A percentile compares a stretch with the other conserved stretches of the same genome.
These are phyloP conservation scores for Candida quercuum DNA, from an alignment of 805 yeast species.

Conservation along the genomic window DNA sequence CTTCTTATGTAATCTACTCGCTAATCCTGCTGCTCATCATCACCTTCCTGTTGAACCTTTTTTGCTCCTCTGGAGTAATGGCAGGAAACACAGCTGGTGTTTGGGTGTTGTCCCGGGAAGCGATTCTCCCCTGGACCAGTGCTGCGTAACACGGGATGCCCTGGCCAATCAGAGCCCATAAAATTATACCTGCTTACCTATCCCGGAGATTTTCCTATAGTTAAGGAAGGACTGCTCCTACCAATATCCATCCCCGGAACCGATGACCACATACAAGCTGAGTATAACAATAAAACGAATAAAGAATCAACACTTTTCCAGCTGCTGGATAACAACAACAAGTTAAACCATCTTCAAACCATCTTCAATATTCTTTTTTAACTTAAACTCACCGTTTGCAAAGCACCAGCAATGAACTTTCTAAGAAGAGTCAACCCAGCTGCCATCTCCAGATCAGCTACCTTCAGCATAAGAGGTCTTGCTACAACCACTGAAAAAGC, in stretches of 20 bases:
- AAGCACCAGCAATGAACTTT: slow-evolving; percentile 1
- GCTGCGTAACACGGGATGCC: not conserved
- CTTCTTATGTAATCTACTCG: too few species aligned
- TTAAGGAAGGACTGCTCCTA: slow-evolving; percentile 7
- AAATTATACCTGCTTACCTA: slow-evolving; percentile 9
- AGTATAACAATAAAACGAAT: not conserved
- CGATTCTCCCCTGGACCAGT: not conserved
- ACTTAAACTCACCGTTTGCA: not conserved
- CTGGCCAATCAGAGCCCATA: slow-evolving; percentile 5
- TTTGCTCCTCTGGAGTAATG: too few species aligned
- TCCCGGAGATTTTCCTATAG: slow-evolving; percentile 9
- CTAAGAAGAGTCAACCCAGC: slow-evolving; percentile 1
- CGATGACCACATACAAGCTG: slow-evolving; percentile 10
- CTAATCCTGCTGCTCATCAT: not conserved
- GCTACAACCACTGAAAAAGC: slow-evolving; percentile 47
- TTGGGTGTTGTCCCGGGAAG: too few species aligned
- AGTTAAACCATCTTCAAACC: not conserved
- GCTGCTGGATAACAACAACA: too few species aligned
- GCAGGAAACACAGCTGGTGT: too few species aligned
- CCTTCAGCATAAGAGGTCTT: slow-evolving; percentile 17
- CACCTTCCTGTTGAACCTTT: too few species aligned
- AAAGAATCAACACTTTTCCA: too few species aligned
- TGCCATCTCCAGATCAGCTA: not conserved
- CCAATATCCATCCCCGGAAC: slow-evolving; percentile 11
- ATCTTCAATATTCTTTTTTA: not conserved